Percentiles rank a stretch among this genome's conserved stretches.
These are phyloP conservation scores for Yamadazyma conglobata DNA, from an alignment of 1,139 yeast genomes.

Conservation along the genomic window DNA sequence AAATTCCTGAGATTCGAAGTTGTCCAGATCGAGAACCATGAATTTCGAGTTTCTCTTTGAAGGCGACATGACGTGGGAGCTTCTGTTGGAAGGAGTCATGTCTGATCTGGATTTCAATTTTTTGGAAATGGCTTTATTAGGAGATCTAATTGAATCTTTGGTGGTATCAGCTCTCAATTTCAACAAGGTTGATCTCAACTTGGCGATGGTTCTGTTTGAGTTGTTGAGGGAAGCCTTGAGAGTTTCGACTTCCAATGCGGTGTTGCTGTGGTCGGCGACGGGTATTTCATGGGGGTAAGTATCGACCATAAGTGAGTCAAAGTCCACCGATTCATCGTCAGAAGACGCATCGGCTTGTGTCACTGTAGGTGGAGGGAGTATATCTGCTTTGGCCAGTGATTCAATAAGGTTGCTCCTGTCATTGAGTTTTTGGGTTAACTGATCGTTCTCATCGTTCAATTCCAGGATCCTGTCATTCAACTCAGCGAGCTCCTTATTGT, in stretches of 20 bases:
- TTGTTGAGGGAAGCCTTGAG: conserved; percentile 61
- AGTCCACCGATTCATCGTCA: conserved; percentile 30
- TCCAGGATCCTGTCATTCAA: conserved; percentile 50
- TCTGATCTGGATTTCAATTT: conserved; percentile 19
- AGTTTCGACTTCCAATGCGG: conserved; percentile 64
- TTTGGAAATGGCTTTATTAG: conserved; percentile 16
- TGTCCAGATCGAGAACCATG: conserved; percentile 26
- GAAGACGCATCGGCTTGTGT: conserved; percentile 14
- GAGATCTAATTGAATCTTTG: conserved; percentile 9
- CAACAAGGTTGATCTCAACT: conserved; percentile 48
- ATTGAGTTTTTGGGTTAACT: conserved; percentile 41
- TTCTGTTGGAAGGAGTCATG: conserved; percentile 19
- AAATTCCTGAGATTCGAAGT: conserved; percentile 10
- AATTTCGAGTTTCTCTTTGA: conserved; percentile 35
- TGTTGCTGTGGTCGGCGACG: conserved; percentile 42
- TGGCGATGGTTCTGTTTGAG: conserved; percentile 59
- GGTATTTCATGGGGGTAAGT: conserved; percentile 27
- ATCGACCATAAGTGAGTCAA: conserved; percentile 34
- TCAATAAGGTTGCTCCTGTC: neutral
- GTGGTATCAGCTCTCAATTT: conserved; percentile 30
- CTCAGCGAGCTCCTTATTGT: conserved; percentile 40
- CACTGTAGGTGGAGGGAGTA: conserved; percentile 14
- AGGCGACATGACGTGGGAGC: conserved; percentile 28
- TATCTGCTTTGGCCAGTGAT: conserved; percentile 9
- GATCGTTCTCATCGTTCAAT: conserved; percentile 64